Evolutionary conservation across 202 grass and related monocot species (phyloP), one percentile per base, ranked within the genome.

Genomic region (Sporobolus alterniflorus): DNA sequence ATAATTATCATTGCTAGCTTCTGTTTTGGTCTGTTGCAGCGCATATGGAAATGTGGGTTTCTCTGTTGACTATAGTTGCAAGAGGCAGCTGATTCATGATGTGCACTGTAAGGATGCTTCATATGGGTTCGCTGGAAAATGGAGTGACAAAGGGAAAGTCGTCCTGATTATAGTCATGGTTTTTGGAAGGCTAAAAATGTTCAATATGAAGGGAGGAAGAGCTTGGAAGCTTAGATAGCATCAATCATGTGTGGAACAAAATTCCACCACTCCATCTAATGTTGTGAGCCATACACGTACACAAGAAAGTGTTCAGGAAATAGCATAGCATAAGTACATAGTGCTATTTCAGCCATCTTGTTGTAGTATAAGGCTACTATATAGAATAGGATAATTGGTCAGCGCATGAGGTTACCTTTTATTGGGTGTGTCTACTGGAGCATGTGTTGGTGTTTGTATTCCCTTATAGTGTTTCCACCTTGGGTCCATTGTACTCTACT

Each of bases 31-130:
- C 78, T 64, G 25, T 44, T 86, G 46, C 88, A 94, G 92, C 39
- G 90, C 88, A 68, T 94, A 97, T 41, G 92, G 86, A 78, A 94
- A 94, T 39, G 95, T 94, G 25, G 90, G 95, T 51, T 93, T 91
- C 66, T 92, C 95, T 4, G 7, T 91, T 57, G 90, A 92, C 67
- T 94, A 97, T 81, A 94, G 90, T 60, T 94, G 92, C 81, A 44
- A 89, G 78, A 85, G 78, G 29, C 11, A 70, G 62, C 72, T 88
- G 51, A 85, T 86, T 47, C 46, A 84, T n/a, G 71, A 91, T 24
- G 31, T 18, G 30, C 16, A 64, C 31, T 97, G 95, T 84, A 88
- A 86, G 68, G 95, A 98, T 64, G 88, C 77, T 31, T 92, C 81
- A 5, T 91, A 85, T 51, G 85, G 92, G 14, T 92, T 97, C 67